phyloP scores from a whole-genome alignment of 257 asterid genomes.

The Solanum sejunctum region DNA sequence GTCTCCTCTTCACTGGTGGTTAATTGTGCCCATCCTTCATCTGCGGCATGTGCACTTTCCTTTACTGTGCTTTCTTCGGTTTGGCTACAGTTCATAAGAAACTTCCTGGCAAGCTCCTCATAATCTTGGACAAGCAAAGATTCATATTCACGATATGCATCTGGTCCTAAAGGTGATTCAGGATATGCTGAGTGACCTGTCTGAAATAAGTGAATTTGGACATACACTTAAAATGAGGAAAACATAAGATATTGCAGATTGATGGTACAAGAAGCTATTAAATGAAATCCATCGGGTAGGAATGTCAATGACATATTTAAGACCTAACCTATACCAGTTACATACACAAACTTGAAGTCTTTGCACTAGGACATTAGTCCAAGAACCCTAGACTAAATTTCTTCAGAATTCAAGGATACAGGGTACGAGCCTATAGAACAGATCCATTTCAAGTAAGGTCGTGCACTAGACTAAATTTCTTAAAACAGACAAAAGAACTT shows the following conservation, averaged over 20 bases:
- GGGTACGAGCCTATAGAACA: too few species aligned
- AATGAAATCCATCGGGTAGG: background rate
- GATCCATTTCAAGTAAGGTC: too few species aligned
- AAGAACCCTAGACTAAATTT: background rate
- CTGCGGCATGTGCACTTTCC: conserved; percentile 31
- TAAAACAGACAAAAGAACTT: background rate
- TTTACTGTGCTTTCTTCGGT: conserved; percentile 14
- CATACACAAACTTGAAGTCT: background rate
- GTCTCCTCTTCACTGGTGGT: conserved; percentile 37
- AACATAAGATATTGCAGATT: background rate
- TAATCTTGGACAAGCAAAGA: conserved; percentile 81
- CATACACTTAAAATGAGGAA: background rate
- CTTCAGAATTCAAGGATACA: too few species aligned
- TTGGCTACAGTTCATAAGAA: conserved; percentile 12
- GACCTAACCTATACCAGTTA: background rate
- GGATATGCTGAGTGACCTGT: conserved; percentile 87
- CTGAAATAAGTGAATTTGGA: conserved; percentile 26
- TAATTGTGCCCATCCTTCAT: conserved; percentile 69
- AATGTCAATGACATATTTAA: background rate
- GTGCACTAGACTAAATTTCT: background rate
- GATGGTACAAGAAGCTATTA: background rate
- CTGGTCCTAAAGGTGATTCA: conserved; percentile 97
- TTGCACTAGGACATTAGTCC: background rate
- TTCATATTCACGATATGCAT: conserved; percentile 84
- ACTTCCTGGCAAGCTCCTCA: conserved; percentile 70